Percentiles rank a stretch among this genome's conserved stretches.
These are phyloP conservation scores for Blastomyces emzantsi DNA, from an alignment of 2,329 filamentous ascomycete genomes.

Conservation along the genomic window DNA sequence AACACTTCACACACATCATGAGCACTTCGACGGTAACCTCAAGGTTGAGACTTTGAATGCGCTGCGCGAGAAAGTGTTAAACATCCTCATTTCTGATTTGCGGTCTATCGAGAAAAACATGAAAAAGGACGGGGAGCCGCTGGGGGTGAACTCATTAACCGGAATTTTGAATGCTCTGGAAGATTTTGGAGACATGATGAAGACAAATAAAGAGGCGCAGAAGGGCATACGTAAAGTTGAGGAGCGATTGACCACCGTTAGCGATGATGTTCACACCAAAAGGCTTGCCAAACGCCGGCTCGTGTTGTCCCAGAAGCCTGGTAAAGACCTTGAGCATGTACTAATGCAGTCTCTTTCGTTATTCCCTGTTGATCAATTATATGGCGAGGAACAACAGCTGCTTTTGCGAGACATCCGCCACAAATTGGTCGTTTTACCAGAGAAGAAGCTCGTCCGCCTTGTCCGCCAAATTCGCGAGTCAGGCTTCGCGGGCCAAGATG, in stretches of 20 bases:
- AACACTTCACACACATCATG: constrained; percentile 27
- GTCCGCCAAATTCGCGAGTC: constrained; percentile 26
- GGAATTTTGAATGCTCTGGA: constrained; percentile 33
- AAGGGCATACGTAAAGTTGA: constrained; percentile 30
- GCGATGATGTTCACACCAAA: constrained; percentile 23
- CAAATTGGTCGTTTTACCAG: constrained; percentile 28
- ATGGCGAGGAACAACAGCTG: constrained; percentile 31
- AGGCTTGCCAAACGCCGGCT: constrained; percentile 29
- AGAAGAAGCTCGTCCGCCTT: constrained; percentile 23
- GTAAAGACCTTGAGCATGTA: constrained; percentile 5
- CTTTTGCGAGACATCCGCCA: constrained; percentile 30
- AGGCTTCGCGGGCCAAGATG: constrained; percentile 24
- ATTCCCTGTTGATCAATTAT: constrained; percentile 29
- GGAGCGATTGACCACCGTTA: constrained; percentile 26
- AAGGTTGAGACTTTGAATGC: constrained; percentile 24
- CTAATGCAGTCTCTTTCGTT: constrained; percentile 25
- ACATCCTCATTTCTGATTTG: constrained; percentile 28
- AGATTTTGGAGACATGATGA: constrained; percentile 32
- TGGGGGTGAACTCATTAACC: constrained; percentile 25
- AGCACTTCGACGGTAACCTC: constrained; percentile 24
- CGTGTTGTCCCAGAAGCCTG: constrained; percentile 23
- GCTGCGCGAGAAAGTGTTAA: constrained; percentile 29
- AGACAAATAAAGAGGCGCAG: constrained; percentile 27
- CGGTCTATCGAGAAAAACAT: constrained; percentile 28
- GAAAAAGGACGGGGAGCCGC: constrained; percentile 24